phyloP scores from a whole-genome alignment of 1,284 basidiomycete species.

The Pyrrhoderma lamaoense region DNA sequence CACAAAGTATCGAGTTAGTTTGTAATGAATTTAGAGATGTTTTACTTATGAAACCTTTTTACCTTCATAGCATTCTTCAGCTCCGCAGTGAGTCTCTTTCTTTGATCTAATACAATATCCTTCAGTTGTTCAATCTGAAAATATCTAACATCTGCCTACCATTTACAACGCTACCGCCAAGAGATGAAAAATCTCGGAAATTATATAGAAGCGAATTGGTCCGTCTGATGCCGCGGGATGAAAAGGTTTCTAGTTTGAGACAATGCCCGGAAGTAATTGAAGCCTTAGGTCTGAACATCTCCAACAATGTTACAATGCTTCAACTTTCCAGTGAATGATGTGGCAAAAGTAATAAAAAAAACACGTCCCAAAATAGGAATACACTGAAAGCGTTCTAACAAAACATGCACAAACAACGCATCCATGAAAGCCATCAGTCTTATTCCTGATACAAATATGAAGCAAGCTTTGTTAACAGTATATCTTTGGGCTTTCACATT shows the following conservation, averaged over 20 bases:
- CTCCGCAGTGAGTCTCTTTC: slow-evolving; percentile 25
- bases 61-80: slow-evolving; percentile 56
- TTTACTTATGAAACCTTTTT: slow-evolving; percentile 4
- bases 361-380: neutral
- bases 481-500: too few species aligned
- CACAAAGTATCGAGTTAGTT: slow-evolving; percentile 6
- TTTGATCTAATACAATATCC: slow-evolving; percentile 8
- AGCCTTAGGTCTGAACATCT: neutral
- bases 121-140: neutral
- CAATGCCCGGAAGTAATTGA: neutral
- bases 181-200: neutral
- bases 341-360: neutral
- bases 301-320: too few species aligned
- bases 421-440: too few species aligned
- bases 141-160: neutral
- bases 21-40: slow-evolving; percentile 1
- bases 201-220: neutral
- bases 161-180: neutral
- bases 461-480: too few species aligned
- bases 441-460: too few species aligned
- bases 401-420: too few species aligned
- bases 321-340: neutral
- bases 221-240: neutral
- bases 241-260: neutral
- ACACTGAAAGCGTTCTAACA: too few species aligned